phyloP scores from a whole-genome alignment of 1,139 yeast species.

The Saccharomyces hybrid region DNA sequence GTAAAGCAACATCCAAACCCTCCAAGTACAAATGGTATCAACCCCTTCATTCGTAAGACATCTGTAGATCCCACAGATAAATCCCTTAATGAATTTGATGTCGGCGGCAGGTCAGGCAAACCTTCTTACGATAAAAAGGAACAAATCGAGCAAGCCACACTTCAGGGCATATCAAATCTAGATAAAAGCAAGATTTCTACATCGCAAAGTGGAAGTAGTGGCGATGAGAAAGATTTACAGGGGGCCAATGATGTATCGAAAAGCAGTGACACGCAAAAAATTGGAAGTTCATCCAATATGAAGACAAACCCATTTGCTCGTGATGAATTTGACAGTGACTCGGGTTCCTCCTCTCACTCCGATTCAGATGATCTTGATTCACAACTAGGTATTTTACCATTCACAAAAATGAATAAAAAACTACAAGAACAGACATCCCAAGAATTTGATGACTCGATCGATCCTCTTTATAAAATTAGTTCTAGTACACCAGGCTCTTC shows the following conservation, averaged over 20 bases:
- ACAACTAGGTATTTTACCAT: conserved; percentile 1
- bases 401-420: conserved; percentile 3
- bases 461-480: conserved; percentile 1
- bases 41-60: too few species aligned
- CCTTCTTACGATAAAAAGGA: neutral
- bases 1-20: neutral
- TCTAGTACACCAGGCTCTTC: neutral
- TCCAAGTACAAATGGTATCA: neutral
- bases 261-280: neutral
- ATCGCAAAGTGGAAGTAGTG: neutral
- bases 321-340: neutral
- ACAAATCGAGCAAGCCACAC: conserved; percentile 1
- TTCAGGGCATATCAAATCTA: conserved; percentile 2
- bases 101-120: neutral
- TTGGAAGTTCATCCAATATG: neutral
- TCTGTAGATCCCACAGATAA: neutral
- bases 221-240: neutral
- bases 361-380: conserved; percentile 5
- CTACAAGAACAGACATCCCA: conserved; percentile 3
- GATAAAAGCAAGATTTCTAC: neutral
- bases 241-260: neutral
- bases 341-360: neutral
- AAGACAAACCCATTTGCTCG: neutral
- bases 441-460: conserved; percentile 5
- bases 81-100: too few species aligned